Conservation (phyloP, 2,329 filamentous ascomycete species). For the Daldinia sp. region DNA sequence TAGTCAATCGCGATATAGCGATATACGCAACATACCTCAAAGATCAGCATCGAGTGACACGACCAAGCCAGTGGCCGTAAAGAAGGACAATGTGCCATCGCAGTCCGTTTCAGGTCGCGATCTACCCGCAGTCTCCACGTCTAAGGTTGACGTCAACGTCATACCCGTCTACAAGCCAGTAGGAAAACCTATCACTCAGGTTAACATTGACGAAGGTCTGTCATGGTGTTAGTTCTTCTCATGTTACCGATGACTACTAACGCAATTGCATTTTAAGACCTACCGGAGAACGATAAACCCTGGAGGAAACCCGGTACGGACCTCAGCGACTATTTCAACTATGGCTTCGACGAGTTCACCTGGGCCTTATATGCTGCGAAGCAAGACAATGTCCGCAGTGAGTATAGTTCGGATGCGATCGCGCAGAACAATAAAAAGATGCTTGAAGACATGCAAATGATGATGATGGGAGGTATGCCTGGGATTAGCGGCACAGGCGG, state of each 20-base stretch:
- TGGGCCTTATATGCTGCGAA: conserved; percentile 95
- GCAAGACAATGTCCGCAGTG: conserved; percentile 79
- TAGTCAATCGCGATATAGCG: conserved; percentile 69
- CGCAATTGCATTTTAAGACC: conserved; percentile 53
- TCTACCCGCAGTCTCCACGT: conserved; percentile 73
- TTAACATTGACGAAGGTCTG: conserved; percentile 75
- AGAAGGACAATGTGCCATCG: conserved; percentile 54
- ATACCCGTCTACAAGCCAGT: conserved; percentile 80
- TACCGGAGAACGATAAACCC: conserved; percentile 85
- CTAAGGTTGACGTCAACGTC: conserved; percentile 83
- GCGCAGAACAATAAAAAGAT: conserved; percentile 78
- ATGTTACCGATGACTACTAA: conserved; percentile 15
- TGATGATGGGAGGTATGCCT: conserved; percentile 69
- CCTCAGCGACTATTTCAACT: conserved; percentile 98
- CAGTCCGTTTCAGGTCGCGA: conserved; percentile 43
- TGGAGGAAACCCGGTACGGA: conserved; percentile 96
- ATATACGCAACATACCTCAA: conserved; percentile 71
- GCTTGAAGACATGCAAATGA: conserved; percentile 72
- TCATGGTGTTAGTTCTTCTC: not conserved
- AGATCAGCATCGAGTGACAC: conserved; percentile 63
- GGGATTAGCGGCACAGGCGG: conserved; percentile 49
- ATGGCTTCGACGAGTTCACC: conserved; percentile 97
- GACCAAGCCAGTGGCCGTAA: conserved; percentile 55
- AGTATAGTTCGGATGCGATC: conserved; percentile 73
- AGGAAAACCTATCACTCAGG: conserved; percentile 81